Evolutionary conservation across 768 basidiomycete genomes (phyloP).

Genomic region (Chalciporus piperatus): DNA sequence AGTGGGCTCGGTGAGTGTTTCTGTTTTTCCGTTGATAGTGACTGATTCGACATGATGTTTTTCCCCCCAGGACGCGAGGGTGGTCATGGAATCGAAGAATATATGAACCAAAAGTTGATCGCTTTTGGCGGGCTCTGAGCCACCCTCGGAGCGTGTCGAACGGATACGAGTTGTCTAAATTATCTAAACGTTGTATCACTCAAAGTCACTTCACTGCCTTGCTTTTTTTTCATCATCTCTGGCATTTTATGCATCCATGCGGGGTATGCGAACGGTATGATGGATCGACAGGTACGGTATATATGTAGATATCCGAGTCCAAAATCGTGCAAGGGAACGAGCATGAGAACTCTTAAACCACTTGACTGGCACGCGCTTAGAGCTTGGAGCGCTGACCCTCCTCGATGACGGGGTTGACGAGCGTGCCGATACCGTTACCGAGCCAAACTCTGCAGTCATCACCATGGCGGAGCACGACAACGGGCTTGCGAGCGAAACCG

Average conservation of each 20-base stretch:
- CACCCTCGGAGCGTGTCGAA: background rate
- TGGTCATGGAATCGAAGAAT: constrained; percentile 87
- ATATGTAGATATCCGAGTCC: background rate
- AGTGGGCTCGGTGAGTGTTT: constrained; percentile 59
- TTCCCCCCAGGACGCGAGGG: constrained; percentile 68
- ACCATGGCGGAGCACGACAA: constrained; percentile 67
- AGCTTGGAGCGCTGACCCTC: constrained; percentile 51
- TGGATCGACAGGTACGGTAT: background rate
- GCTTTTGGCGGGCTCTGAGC: constrained; percentile 68
- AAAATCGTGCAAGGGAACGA: background rate
- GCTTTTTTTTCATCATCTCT: background rate
- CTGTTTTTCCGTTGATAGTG: too few relatives aligned
- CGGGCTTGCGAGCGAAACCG: constrained; percentile 72
- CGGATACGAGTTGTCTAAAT: background rate
- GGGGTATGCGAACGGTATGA: too few relatives aligned
- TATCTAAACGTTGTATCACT: constrained; percentile 1
- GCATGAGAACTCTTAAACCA: background rate
- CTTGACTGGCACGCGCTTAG: constrained; percentile 22
- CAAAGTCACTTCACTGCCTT: background rate
- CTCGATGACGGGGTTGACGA: constrained; percentile 76
- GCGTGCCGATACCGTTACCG: constrained; percentile 71
- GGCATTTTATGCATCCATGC: background rate
- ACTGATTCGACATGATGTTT: too few relatives aligned
- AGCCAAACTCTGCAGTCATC: constrained; percentile 70
- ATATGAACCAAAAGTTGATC: constrained; percentile 78